A percentile compares a stretch with the other conserved stretches of the same genome.
Conservation (phyloP, 345 rosid species). For the Moringa oleifera region DNA sequence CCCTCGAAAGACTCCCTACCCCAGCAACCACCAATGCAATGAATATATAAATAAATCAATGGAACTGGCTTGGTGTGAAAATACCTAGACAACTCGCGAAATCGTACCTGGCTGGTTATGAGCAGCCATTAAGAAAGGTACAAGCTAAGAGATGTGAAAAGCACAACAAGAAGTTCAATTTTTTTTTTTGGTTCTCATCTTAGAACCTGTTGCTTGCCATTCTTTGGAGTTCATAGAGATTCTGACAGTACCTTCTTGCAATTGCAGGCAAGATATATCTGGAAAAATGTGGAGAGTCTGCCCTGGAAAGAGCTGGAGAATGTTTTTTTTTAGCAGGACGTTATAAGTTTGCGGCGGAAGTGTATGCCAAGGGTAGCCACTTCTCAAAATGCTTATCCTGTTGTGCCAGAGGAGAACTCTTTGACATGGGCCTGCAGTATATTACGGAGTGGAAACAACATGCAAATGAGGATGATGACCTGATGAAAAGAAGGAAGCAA, state of each 20-base stretch:
- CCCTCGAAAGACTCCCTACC: too few relatives aligned
- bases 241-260: neutral
- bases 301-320: slow-evolving; percentile 36
- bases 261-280: slow-evolving; percentile 32
- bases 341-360: slow-evolving; percentile 32
- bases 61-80: too few relatives aligned
- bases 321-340: slow-evolving; percentile 33
- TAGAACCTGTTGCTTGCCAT: neutral
- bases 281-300: slow-evolving; percentile 33
- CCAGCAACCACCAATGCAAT: too few relatives aligned
- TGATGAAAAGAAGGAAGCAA: slow-evolving; percentile 9
- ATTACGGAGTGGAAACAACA: slow-evolving; percentile 31
- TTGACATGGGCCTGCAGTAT: slow-evolving; percentile 32
- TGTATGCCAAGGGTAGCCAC: slow-evolving; percentile 26
- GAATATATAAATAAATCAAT: too few relatives aligned
- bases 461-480: slow-evolving; percentile 1
- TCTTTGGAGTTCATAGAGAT: neutral
- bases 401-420: slow-evolving; percentile 36
- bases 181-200: too few relatives aligned
- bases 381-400: slow-evolving; percentile 31
- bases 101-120: too few relatives aligned
- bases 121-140: too few relatives aligned
- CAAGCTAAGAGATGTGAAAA: too few relatives aligned
- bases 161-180: too few relatives aligned
- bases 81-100: too few relatives aligned